Evolutionary conservation across 2,329 filamentous ascomycete genomes (phyloP).

Genomic region (Xylaria arbuscula): DNA sequence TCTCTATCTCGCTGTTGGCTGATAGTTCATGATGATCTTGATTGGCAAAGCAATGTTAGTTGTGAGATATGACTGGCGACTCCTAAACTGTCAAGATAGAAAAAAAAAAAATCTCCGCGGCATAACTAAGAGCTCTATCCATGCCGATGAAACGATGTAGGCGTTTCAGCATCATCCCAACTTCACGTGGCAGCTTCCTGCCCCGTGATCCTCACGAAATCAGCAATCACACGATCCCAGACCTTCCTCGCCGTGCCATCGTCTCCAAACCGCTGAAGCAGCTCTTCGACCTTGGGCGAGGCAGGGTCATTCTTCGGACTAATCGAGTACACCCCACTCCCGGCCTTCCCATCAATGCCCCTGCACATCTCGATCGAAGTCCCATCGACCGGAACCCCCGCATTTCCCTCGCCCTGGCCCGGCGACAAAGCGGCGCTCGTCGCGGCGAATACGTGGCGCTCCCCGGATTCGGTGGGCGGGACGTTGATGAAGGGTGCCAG

Average conservation of each 20-base stretch:
- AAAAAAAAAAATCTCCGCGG: no score
- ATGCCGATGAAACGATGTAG: not conserved
- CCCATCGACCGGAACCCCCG: conserved; percentile 13
- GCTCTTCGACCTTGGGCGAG: conserved; percentile 40
- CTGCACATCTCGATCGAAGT: not conserved
- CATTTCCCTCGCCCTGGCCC: conserved; percentile 22
- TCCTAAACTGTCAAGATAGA: no score
- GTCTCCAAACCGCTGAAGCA: conserved; percentile 47
- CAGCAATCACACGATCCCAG: conserved; percentile 41
- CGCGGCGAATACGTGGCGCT: conserved; percentile 51
- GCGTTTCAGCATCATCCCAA: not conserved
- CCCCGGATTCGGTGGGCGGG: conserved; percentile 48
- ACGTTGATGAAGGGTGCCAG: conserved; percentile 30
- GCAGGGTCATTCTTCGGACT: conserved; percentile 21
- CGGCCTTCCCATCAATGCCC: conserved; percentile 16
- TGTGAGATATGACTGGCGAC: no score
- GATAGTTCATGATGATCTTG: no score
- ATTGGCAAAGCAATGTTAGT: no score
- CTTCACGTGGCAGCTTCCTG: conserved; percentile 1
- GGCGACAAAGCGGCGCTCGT: conserved; percentile 51
- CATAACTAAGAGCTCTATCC: not conserved
- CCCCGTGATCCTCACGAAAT: conserved; percentile 27
- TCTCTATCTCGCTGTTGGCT: no score
- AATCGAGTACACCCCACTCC: conserved; percentile 28
- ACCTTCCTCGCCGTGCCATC: conserved; percentile 50